Evolutionary conservation across 495 filamentous ascomycete species (phyloP).

Genomic region (Durotheca rogersii): DNA sequence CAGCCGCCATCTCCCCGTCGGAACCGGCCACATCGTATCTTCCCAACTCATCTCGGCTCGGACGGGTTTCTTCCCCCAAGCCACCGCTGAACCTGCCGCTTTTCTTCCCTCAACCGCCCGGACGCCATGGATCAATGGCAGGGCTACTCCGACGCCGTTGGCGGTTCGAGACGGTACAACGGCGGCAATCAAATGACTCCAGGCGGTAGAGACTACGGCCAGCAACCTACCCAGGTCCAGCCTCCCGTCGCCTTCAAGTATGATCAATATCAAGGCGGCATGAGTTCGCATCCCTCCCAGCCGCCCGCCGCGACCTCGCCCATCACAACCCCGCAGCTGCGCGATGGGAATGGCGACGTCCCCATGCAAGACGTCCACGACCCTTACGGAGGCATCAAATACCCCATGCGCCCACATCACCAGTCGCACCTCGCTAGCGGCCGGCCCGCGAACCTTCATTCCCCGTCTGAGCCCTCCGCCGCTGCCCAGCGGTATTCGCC

Average conservation of each 20-base stretch:
- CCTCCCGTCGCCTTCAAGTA: conserved; percentile 70
- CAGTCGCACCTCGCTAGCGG: conserved; percentile 55
- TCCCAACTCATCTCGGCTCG: conserved; percentile 22
- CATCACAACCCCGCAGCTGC: conserved; percentile 62
- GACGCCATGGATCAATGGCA: conserved; percentile 61
- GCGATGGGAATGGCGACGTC: conserved; percentile 79
- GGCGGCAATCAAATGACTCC: conserved; percentile 47
- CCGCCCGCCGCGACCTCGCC: conserved; percentile 66
- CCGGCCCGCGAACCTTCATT: conserved; percentile 52
- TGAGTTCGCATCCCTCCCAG: conserved; percentile 56
- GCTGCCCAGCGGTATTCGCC: conserved; percentile 92
- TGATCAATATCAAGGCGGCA: conserved; percentile 66
- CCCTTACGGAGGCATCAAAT: conserved; percentile 77
- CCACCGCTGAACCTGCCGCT: conserved; percentile 7
- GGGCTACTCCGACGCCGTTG: conserved; percentile 49
- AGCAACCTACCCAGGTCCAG: conserved; percentile 56
- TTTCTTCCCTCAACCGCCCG: conserved; percentile 22
- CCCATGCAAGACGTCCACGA: conserved; percentile 88
- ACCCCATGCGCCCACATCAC: conserved; percentile 70
- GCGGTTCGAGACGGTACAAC: conserved; percentile 53
- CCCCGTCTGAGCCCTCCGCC: conserved; percentile 72
- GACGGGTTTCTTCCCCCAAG: conserved; percentile 6
- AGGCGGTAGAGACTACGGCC: conserved; percentile 45
- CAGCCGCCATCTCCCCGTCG: conserved; percentile 20
- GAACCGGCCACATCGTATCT: conserved; percentile 27